Evolutionary conservation across 1,284 basidiomycete genomes (phyloP).

Genomic region (Heimioporus retisporus): DNA sequence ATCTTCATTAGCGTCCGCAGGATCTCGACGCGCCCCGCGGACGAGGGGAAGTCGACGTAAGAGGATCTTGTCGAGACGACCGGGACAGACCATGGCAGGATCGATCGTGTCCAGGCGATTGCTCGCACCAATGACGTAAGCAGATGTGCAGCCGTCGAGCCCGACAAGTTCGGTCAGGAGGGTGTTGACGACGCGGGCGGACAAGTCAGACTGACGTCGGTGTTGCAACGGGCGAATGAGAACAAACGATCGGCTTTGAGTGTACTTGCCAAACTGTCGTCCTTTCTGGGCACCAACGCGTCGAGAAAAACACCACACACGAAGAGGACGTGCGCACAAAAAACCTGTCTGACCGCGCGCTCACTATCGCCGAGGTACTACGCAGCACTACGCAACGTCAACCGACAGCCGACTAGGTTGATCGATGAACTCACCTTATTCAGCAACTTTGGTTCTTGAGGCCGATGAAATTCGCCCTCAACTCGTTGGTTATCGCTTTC

Average conservation of each 20-base stretch:
- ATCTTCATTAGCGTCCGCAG: constrained; percentile 80
- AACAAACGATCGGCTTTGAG: too few species aligned
- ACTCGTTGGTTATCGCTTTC: constrained; percentile 98
- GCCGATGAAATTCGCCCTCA: constrained; percentile 95
- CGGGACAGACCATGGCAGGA: constrained; percentile 98
- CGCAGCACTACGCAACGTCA: neutral
- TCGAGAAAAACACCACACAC: constrained; percentile 97
- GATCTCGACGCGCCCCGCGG: constrained; percentile 89
- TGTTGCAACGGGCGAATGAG: too few species aligned
- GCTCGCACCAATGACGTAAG: constrained; percentile 97
- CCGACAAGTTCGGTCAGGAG: constrained; percentile 97
- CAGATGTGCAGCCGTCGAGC: constrained; percentile 89
- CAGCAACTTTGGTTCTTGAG: constrained; percentile 97
- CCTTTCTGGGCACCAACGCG: constrained; percentile 94
- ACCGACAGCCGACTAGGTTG: neutral
- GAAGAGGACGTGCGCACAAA: constrained; percentile 89
- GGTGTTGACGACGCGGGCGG: constrained; percentile 97
- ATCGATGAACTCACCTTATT: constrained; percentile 79
- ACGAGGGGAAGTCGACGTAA: constrained; percentile 95
- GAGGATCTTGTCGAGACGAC: constrained; percentile 95
- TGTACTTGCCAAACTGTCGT: constrained; percentile 81
- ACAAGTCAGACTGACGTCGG: constrained; percentile 87
- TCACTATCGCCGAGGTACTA: constrained; percentile 99
- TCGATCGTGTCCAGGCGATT: too few species aligned
- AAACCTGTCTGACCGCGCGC: constrained; percentile 96